Evolutionary conservation across 2,329 filamentous ascomycete species (phyloP), one percentile per base, ranked within the genome.

Genomic region (Ceratocystis harringtonii): DNA sequence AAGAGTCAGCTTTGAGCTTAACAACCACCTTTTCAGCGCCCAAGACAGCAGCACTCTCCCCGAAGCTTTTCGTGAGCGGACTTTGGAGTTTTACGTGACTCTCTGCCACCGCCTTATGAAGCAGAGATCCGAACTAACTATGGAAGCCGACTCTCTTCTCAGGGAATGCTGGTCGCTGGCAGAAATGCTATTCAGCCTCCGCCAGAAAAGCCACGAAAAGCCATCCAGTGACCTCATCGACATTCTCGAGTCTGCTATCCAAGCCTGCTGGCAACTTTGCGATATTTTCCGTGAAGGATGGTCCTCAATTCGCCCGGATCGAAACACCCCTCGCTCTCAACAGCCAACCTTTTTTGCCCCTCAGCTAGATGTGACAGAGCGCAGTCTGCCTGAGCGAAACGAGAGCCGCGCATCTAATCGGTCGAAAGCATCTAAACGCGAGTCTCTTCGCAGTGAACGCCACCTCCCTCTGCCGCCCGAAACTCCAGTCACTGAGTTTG

Each of bases 101-200:
- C 75, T 97, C 2, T 96, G 92, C 72, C 92, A 96, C 74, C 85
- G 92, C 48, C 77, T 96, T n/a, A 96, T 96, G 91, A 96, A 95
- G 74, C 90, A 96, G 74, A 84, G 89, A 66, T 88, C 84, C 64
- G 87, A 89, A 32, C 75, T 92, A 1, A 86, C 85, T 0, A 86
- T 88, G 68, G 90, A 96, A 71, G 92, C 90, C 0, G 91, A 96
- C 73, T 86, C 89, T 5, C 79, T 96, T 3, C 80, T 96, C 2
- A 83, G 87, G 65, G 89, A 91, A 25, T 96, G 92, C 72, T 96
- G 92, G 92, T 83, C 86, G 2, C 76, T 97, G 12, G 90, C 92
- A 6, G 92, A 96, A 74, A 95, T 95, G 85, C 82, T 97, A 0
- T 96, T 96, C 75, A 95, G 85, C 72, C 80, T 97, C 50, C 86